These are phyloP conservation scores for Phaeotremella fagi DNA, from an alignment of 768 basidiomycete genomes.

Conservation along the genomic window DNA sequence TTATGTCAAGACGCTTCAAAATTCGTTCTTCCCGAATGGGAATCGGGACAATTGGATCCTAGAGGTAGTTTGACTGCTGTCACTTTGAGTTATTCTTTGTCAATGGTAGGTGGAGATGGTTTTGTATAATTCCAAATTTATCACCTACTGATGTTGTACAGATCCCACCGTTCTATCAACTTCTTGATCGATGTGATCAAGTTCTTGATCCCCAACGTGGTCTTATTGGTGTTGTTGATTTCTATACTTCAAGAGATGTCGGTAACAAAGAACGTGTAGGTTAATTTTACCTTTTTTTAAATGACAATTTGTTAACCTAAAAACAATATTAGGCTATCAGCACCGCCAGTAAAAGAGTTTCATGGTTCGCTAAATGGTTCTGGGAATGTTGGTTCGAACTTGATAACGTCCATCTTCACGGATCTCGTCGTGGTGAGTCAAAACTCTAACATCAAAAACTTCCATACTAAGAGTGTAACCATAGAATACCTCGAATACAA, in stretches of 20 bases:
- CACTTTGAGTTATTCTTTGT: constrained; percentile 52
- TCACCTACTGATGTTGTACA: constrained; percentile 39
- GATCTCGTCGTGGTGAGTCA: constrained; percentile 54
- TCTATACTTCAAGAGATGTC: constrained; percentile 52
- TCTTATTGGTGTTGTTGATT: constrained; percentile 66
- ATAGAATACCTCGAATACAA: constrained; percentile 69
- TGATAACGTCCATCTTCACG: constrained; percentile 52
- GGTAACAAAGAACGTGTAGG: constrained; percentile 37
- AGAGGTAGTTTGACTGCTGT: constrained; percentile 56
- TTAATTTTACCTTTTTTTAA: not conserved
- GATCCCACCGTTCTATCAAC: constrained; percentile 62
- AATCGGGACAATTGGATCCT: constrained; percentile 53
- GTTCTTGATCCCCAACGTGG: constrained; percentile 61
- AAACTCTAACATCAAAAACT: not conserved
- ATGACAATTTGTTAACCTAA: constrained; percentile 31
- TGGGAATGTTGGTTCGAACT: constrained; percentile 63
- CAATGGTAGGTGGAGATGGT: constrained; percentile 43
- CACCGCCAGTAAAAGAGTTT: constrained; percentile 59
- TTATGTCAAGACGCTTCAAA: constrained; percentile 67
- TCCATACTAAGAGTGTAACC: not conserved
- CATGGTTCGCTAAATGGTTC: constrained; percentile 67
- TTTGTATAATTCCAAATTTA: not conserved
- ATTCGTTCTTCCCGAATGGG: constrained; percentile 62
- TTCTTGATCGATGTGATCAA: constrained; percentile 65
- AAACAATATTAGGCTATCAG: constrained; percentile 62